Evolutionary conservation across 2,329 filamentous ascomycete species (phyloP), one percentile per base, ranked within the genome.

Genomic region (Arthrobotrys iridis): DNA sequence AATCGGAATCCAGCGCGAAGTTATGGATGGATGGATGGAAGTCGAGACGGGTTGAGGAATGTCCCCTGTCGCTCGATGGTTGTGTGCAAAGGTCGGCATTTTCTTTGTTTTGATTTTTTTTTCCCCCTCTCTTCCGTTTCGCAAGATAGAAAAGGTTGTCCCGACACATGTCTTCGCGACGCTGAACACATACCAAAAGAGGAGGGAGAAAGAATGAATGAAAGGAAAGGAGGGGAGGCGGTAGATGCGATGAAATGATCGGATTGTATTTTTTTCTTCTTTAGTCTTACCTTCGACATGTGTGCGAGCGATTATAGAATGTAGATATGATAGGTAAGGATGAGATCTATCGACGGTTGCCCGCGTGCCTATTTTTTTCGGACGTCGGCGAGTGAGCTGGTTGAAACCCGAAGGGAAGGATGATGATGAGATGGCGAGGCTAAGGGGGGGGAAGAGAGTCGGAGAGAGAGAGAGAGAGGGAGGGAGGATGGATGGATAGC

Each of bases 1-100:
- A 60, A 43, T 71, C 43, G 60, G 72, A 73, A 77, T 40, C 76
- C 74, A 71, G 78, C 77, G 78, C 78, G 78, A 78, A 78, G 77
- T 3, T 18, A 28, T 46, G 30, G n/a, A 41, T 20, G 13, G 4
- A 13, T n/a, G 20, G 48, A 30, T 13, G 15, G 22, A 20, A 55
- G 22, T 7, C 46, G 20, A 33, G n/a, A 55, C 1, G 48, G 22
- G 48, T 6, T 7, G 33, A 18, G 28, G 28, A 2, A 45, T 60
- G 35, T 43, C 15, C 37, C 10, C 45, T 13, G 22, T 26, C 45
- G 45, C 48, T 35, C 48, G 28, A n/a, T n/a, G n/a, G n/a, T n/a
- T n/a, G 30, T 1, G 7, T 35, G 18, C 13, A 35, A 15, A 15
- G 13, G 50, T n/a, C n/a, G n/a, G n/a, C n/a, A n/a, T n/a, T 6